These are phyloP conservation scores for Erodium trifolium DNA, from an alignment of 441 rosid species.

Conservation along the genomic window DNA sequence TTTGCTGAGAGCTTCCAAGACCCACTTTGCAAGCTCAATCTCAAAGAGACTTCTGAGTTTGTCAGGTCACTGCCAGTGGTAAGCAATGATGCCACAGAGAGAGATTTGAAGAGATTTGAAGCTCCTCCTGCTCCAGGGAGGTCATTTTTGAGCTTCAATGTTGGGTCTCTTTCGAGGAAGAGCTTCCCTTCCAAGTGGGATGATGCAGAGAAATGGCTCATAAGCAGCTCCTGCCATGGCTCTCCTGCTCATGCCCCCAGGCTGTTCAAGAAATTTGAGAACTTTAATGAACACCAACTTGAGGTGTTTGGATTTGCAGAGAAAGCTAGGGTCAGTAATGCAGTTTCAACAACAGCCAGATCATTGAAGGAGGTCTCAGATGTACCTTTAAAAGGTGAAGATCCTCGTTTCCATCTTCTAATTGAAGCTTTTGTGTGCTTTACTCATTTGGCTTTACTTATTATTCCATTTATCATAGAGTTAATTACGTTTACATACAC, in stretches of 20 bases:
- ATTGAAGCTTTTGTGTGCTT: constrained; percentile 10
- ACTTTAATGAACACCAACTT: constrained; percentile 32
- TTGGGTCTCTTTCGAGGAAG: constrained; percentile 21
- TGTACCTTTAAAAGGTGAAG: constrained; percentile 57
- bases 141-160: constrained; percentile 66
- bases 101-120: constrained; percentile 43
- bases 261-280: constrained; percentile 26
- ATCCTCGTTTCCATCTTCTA: constrained; percentile 15
- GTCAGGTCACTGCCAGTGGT: constrained; percentile 47
- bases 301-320: constrained; percentile 42
- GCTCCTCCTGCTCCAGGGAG: constrained; percentile 80
- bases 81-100: not conserved
- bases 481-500: too few species aligned
- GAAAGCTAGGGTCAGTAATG: constrained; percentile 41
- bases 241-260: constrained; percentile 50
- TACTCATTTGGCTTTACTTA: constrained; percentile 16
- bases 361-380: constrained; percentile 39
- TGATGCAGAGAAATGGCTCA: constrained; percentile 90
- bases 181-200: constrained; percentile 92
- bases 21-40: constrained; percentile 65
- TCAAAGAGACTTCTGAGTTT: constrained; percentile 69
- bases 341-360: constrained; percentile 23
- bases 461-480: constrained; percentile 16
- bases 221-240: constrained; percentile 18
- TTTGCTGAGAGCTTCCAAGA: constrained; percentile 46